Evolutionary conservation across 202 grass and related monocot species (phyloP).

Genomic region (Elaeis oleifera): DNA sequence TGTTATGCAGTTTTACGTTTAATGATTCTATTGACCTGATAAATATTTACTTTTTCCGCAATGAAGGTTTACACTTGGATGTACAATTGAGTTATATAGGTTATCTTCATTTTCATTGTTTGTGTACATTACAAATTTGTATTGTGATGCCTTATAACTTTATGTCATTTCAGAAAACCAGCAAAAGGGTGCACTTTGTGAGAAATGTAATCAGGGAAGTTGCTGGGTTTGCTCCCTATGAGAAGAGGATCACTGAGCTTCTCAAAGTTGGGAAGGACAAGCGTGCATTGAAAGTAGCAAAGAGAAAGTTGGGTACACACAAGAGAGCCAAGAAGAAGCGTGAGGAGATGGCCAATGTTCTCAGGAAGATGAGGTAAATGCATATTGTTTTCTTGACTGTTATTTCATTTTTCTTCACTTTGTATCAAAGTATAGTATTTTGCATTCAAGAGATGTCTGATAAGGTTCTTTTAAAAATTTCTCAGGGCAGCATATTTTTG

Average conservation of each 20-base stretch:
- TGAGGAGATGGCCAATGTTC: constrained; percentile 88
- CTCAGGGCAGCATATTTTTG: no score
- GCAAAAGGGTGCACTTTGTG: constrained; percentile 69
- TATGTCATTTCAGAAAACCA: constrained; percentile 42
- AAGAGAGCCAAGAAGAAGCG: constrained; percentile 99
- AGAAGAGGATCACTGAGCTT: constrained; percentile 92
- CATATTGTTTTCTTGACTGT: neutral
- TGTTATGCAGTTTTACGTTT: no score
- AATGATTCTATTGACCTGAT: no score
- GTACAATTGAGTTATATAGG: no score
- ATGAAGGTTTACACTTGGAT: no score
- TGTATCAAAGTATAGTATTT: neutral
- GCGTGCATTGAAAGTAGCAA: constrained; percentile 81
- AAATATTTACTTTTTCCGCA: no score
- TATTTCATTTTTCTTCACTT: neutral
- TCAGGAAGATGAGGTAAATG: constrained; percentile 82
- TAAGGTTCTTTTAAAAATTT: no score
- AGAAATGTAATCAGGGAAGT: constrained; percentile 82
- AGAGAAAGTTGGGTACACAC: constrained; percentile 92
- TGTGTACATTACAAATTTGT: no score
- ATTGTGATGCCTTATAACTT: neutral
- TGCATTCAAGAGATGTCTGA: no score
- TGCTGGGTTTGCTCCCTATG: constrained; percentile 91
- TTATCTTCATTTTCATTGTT: no score
- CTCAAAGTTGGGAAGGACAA: constrained; percentile 96